Evolutionary conservation across 225 moss, liverwort and hornwort species (phyloP), one percentile per base, ranked within the genome.

Genomic region (Bryoerythrophyllum caledonicum): DNA sequence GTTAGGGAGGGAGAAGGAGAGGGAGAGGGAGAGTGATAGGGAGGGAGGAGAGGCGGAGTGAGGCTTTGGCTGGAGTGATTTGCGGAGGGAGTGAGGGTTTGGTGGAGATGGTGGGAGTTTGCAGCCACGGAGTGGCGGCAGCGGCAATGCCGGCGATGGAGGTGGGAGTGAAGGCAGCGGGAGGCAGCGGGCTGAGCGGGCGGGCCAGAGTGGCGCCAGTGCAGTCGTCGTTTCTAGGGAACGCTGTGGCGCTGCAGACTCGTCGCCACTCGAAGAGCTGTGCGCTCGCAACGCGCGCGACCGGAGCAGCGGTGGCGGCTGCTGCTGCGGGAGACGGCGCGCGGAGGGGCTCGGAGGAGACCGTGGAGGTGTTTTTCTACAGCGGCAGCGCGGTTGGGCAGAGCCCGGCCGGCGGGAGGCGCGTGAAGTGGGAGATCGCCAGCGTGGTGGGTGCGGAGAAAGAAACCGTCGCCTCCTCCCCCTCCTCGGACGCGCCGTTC

Each of bases 381-480:
- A 52, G 78, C 26, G 68, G 78, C 49, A 69, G 63, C 35, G 74
- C 78, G 15, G 54, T 66, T 51, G 87, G 76, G 71, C 84, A 85
- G 75, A 85, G 48, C 16, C 80, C 80, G 48, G 59, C 72, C n/a
- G 89, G 79, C 27, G 77, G 76, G 37, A 83, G 81, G 24, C 86
- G 79, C 20, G 83, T 73, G 73, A 82, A 83, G 17, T 95, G 93
- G 85, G 85, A 89, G 82, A 87, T 96, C 70, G 84, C 70, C 59
- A 93, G 93, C 68, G 79, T 96, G 32, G 80, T 80, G 21, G 95
- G 93, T 20, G 93, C 80, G 9, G 92, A 87, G 82, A 90, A 91
- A 83, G 82, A 84, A 65, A 23, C 51, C 1, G 81, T 71, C 4
- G 69, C 77, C 24, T 74, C 67, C 16, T 61, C 68, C 38, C 38